Evolutionary conservation across 1,284 basidiomycete species (phyloP).

Genomic region (Neonothopanus nambi): DNA sequence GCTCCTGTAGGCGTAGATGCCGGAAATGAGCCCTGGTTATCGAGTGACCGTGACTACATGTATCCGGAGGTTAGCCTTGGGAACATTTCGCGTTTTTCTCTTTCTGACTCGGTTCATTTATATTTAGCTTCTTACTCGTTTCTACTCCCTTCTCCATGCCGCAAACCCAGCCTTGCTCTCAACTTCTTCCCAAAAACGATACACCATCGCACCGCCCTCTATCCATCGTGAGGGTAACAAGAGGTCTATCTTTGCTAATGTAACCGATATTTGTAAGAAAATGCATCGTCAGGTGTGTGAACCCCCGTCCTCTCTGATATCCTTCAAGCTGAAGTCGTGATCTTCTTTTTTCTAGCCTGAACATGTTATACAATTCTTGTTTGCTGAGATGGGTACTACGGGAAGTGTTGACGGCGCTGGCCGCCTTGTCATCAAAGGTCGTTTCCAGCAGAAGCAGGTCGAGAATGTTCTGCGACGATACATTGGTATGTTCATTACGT

Average conservation of each 20-base stretch:
- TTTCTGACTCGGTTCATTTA: not conserved
- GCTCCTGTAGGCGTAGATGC: conserved; percentile 58
- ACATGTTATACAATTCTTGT: conserved; percentile 97
- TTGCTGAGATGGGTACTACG: conserved; percentile 98
- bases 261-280: conserved; percentile 96
- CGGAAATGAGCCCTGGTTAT: conserved; percentile 85
- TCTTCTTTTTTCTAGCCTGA: conserved; percentile 66
- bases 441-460: conserved; percentile 98
- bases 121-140: conserved; percentile 84
- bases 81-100: not conserved
- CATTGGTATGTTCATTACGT: conserved; percentile 71
- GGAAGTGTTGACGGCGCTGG: conserved; percentile 94
- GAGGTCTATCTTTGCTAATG: conserved; percentile 95
- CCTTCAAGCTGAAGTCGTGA: not conserved
- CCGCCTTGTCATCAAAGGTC: conserved; percentile 94
- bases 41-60: conserved; percentile 91
- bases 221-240: conserved; percentile 96
- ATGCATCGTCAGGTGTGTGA: conserved; percentile 82
- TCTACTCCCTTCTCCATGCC: conserved; percentile 89
- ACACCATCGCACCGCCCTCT: conserved; percentile 97
- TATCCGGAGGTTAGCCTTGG: conserved; percentile 79
- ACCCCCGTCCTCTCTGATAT: not conserved
- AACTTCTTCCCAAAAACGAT: conserved; percentile 83
- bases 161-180: conserved; percentile 92
- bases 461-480: conserved; percentile 97